Evolutionary conservation across 805 yeast genomes (phyloP).

Genomic region (Kurtzmaniella cleridarum): DNA sequence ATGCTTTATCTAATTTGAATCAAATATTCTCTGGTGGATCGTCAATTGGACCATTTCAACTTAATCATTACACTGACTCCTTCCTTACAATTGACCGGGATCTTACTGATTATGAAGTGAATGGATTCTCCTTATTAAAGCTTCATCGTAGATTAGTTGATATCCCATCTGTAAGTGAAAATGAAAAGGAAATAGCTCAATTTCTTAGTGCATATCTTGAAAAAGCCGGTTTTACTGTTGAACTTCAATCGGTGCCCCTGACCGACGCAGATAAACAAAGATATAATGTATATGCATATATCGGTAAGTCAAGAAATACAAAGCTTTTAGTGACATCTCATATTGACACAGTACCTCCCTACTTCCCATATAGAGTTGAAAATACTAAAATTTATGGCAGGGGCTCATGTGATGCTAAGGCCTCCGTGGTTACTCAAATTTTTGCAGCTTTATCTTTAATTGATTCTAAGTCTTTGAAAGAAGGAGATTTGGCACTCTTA

Average conservation of each 20-base stretch:
- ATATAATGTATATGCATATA: conserved; percentile 53
- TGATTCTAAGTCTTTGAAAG: conserved; percentile 28
- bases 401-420: conserved; percentile 71
- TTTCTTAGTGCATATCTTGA: conserved; percentile 36
- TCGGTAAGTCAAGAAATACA: conserved; percentile 40
- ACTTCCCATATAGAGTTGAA: conserved; percentile 41
- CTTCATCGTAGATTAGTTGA: conserved; percentile 23
- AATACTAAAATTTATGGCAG: conserved; percentile 56
- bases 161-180: conserved; percentile 18
- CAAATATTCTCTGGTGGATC: background rate
- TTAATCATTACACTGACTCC: background rate
- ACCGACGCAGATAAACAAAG: conserved; percentile 21
- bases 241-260: conserved; percentile 28
- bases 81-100: background rate
- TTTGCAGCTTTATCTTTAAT: conserved; percentile 47
- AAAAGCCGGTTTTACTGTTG: conserved; percentile 47
- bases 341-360: conserved; percentile 72
- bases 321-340: conserved; percentile 55
- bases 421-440: conserved; percentile 59
- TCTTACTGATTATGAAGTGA: conserved; percentile 1
- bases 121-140: conserved; percentile 10
- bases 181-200: conserved; percentile 29
- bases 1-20: background rate
- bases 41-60: background rate
- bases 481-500: conserved; percentile 54